Evolutionary conservation across 2,329 filamentous ascomycete species (phyloP), one percentile per base, ranked within the genome.

Genomic region (Fusarium virguliforme): DNA sequence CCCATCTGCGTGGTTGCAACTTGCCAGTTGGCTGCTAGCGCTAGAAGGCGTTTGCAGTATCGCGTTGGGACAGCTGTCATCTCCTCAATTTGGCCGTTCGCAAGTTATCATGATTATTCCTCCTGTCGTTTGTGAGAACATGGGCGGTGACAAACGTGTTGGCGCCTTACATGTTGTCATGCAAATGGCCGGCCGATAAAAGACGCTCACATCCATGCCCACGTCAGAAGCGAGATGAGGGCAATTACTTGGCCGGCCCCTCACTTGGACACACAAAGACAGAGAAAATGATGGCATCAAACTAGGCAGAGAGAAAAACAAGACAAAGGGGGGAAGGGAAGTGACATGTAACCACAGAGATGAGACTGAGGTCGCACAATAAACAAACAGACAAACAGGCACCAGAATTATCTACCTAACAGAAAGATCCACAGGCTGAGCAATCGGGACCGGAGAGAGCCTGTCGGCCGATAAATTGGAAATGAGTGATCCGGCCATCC

Each of bases 391-490:
- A 50, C 46, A 10, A 50, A 30, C 30, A 28, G 9, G 43, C 43
- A 30, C 43, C 28, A 30, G 15, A 30, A 50, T 32, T 32, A 15
- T 32, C 46, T 18, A 18, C 46, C 46, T 26, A 48, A 48, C 24
- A 48, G 24, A 24, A 37, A 26, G 50, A 37, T 55, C 51, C 51
- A 55, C 51, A 34, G 43, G 30, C 30, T 12, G 2, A 53, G 10
- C 30, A 53, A 53, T 35, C 50, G 34, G 51, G 34, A 26, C 51
- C 51, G 22, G 34, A 57, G 57, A 35, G 58, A 71, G 70, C 71
- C 55, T 56, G 38, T 65, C 58, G 68, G 41, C 68, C 64, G 68
- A 55, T 61, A 71, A 50, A 40, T 32, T 37, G 53, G 15, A 61
- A 68, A 66, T 66, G 53, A 65, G 63, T 50, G 56, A 63, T 43